Conservation (phyloP, 2,329 filamentous ascomycete species). For the Phyllosticta citriasiana region DNA sequence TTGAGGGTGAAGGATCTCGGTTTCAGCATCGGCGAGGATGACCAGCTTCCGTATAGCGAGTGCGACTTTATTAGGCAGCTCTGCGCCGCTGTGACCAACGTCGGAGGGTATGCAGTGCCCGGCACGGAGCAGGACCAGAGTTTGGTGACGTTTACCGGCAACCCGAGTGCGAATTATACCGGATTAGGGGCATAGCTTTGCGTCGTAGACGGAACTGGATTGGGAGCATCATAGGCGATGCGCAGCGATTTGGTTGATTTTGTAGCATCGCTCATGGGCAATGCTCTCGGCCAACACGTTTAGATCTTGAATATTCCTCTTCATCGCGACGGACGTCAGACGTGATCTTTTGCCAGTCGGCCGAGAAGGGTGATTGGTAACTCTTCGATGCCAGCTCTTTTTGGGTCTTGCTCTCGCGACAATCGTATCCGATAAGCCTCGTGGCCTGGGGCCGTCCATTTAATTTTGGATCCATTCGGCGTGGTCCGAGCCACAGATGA, state of each 20-base stretch:
- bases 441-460: no score
- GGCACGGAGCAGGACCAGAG: slow-evolving; percentile 7
- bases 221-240: neutral
- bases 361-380: no score
- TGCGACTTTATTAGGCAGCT: slow-evolving; percentile 8
- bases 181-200: neutral
- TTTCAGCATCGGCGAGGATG: slow-evolving; percentile 1
- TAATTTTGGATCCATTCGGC: no score
- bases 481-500: no score
- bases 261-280: neutral
- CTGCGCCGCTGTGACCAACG: slow-evolving; percentile 6
- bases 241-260: neutral
- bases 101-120: slow-evolving; percentile 4
- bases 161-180: slow-evolving; percentile 5
- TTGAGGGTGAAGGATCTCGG: slow-evolving; percentile 2
- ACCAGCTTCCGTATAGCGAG: slow-evolving; percentile 3
- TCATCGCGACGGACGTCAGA: no score
- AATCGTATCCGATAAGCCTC: no score
- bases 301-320: neutral
- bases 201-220: no score
- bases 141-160: slow-evolving; percentile 1
- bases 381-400: no score
- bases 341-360: no score
- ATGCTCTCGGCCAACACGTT: neutral
- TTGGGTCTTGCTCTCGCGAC: no score